Conservation (phyloP, 352 stramenopile species). For the Pythium scleroteichum region DNA sequence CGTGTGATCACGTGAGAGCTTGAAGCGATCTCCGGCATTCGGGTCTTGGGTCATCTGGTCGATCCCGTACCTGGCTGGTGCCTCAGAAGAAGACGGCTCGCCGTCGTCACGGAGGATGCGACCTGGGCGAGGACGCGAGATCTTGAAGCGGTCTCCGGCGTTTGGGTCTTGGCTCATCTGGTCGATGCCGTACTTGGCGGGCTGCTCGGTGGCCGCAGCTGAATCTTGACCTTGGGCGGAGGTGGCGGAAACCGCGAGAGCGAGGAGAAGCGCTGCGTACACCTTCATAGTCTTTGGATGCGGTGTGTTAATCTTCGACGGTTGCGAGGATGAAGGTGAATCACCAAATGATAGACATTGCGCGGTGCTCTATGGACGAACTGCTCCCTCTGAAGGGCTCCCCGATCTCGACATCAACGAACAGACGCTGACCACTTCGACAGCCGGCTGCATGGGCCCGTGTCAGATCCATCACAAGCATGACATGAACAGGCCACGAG, state of each 20-base stretch:
- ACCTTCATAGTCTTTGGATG: not conserved
- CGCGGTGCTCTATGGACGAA: not conserved
- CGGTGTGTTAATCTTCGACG: not conserved
- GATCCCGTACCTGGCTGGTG: not conserved
- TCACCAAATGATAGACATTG: conserved; percentile 11
- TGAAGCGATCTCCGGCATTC: conserved; percentile 6
- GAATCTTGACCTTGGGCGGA: not conserved
- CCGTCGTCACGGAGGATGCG: not conserved
- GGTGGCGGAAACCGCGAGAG: not conserved
- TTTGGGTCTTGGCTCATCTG: conserved; percentile 1
- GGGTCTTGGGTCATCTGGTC: conserved; percentile 3
- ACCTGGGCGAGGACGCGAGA: conserved; percentile 5
- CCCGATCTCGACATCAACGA: too few relatives aligned
- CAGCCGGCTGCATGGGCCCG: too few relatives aligned
- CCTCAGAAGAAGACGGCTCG: not conserved
- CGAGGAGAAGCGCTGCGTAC: not conserved
- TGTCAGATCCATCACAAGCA: too few relatives aligned
- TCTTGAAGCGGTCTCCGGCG: conserved; percentile 5
- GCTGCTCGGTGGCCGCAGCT: not conserved
- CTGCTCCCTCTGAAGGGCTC: not conserved
- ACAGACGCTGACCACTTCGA: too few relatives aligned
- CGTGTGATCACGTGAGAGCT: not conserved
- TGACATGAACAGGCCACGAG: too few relatives aligned
- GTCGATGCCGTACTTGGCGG: conserved; percentile 4
- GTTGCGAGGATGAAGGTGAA: not conserved